Evolutionary conservation across 805 yeast genomes (phyloP).

Genomic region (Nakazawaea molendinolei): DNA sequence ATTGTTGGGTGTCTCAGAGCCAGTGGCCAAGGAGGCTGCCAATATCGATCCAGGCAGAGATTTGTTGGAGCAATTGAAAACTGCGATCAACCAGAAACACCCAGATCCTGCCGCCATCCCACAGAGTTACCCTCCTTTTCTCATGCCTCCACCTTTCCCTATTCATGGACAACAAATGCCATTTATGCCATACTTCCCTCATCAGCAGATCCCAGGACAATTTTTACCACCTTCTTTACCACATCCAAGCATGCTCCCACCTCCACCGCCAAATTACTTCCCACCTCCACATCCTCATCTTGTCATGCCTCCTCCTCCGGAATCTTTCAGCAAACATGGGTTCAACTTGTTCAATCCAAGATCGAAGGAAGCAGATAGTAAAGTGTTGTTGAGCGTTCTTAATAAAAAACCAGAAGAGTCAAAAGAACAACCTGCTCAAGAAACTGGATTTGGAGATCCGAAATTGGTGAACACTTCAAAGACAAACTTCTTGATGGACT

Average conservation of each 20-base stretch:
- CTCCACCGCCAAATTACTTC: conserved; percentile 5
- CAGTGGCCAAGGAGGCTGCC: conserved; percentile 14
- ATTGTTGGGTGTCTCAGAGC: conserved; percentile 47
- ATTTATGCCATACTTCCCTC: conserved; percentile 14
- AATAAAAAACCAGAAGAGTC: conserved; percentile 14
- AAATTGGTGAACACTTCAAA: conserved; percentile 10
- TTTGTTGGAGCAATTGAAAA: conserved; percentile 53
- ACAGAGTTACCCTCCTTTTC: conserved; percentile 14
- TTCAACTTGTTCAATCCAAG: conserved; percentile 20
- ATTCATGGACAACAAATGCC: conserved; percentile 8
- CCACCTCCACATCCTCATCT: conserved; percentile 13
- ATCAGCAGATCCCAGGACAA: conserved; percentile 13
- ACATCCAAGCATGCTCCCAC: too few relatives aligned
- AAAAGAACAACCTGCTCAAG: conserved; percentile 1
- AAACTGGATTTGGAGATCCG: conserved; percentile 2
- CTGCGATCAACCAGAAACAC: conserved; percentile 28
- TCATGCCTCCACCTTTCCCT: conserved; percentile 13
- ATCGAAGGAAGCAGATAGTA: conserved; percentile 26
- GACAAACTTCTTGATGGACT: conserved; percentile 15
- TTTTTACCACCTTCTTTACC: conserved; percentile 3
- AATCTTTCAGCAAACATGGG: conserved; percentile 26
- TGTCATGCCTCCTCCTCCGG: conserved; percentile 23
- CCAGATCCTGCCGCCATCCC: too few relatives aligned
- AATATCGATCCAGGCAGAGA: conserved; percentile 70
- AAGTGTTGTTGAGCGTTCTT: conserved; percentile 24